phyloP scores from a whole-genome alignment of 2,329 filamentous ascomycete species.

The Rutstroemia sp. region DNA sequence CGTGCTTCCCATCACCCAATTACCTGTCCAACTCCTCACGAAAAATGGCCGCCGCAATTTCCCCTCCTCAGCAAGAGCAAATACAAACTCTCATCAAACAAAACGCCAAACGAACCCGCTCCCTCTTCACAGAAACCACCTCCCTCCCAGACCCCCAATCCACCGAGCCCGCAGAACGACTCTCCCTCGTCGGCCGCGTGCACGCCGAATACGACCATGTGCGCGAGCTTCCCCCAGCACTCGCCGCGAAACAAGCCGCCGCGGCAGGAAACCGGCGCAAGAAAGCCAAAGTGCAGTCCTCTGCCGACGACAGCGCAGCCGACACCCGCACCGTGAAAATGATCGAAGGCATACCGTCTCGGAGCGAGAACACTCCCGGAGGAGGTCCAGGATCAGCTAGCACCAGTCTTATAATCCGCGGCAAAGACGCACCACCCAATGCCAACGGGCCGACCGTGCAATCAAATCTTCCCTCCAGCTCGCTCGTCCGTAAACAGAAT shows the following conservation, averaged over 20 bases:
- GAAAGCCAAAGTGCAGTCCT: constrained; percentile 46
- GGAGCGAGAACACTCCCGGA: constrained; percentile 21
- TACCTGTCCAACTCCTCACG: background rate
- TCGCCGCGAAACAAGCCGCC: constrained; percentile 72
- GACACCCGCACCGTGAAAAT: constrained; percentile 52
- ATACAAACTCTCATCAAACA: constrained; percentile 34
- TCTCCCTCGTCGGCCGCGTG: constrained; percentile 26
- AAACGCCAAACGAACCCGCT: constrained; percentile 36
- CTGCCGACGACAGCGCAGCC: constrained; percentile 17
- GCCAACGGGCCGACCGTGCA: constrained; percentile 47
- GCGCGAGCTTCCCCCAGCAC: constrained; percentile 65
- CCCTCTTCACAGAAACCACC: constrained; percentile 31
- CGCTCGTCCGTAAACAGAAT: constrained; percentile 51
- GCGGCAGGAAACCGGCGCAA: constrained; percentile 53
- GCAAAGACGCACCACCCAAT: constrained; percentile 42
- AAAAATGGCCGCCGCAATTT: constrained; percentile 4
- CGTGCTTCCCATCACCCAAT: background rate
- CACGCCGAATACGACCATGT: constrained; percentile 68
- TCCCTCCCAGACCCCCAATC: constrained; percentile 14
- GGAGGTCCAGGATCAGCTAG: constrained; percentile 35
- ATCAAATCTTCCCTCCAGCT: constrained; percentile 40
- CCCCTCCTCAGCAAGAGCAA: constrained; percentile 17
- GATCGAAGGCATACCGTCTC: constrained; percentile 54
- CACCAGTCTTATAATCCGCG: constrained; percentile 49
- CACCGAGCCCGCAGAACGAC: constrained; percentile 24